A percentile compares a stretch with the other conserved stretches of the same genome.
These are phyloP conservation scores for Cryptococcus hybrid DNA, from an alignment of 1,284 basidiomycete species.

Conservation along the genomic window DNA sequence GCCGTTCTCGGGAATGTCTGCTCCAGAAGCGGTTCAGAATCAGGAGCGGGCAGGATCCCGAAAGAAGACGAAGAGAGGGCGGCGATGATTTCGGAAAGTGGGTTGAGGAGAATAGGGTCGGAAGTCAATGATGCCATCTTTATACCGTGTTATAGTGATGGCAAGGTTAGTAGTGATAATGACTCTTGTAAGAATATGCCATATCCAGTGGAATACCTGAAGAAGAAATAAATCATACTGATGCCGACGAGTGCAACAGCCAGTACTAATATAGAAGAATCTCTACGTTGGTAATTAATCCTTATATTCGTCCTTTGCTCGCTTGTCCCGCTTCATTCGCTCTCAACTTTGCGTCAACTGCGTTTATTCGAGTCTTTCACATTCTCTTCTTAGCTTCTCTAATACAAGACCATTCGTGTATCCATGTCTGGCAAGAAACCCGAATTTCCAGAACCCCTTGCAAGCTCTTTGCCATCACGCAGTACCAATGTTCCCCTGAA, in stretches of 20 bases:
- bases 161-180: background rate
- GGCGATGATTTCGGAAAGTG: constrained; percentile 30
- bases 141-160: background rate
- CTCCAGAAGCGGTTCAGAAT: constrained; percentile 16
- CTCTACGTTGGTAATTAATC: no score
- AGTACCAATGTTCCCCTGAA: constrained; percentile 35
- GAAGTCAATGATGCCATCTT: background rate
- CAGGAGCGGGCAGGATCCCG: constrained; percentile 11
- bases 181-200: background rate
- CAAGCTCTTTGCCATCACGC: constrained; percentile 31
- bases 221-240: background rate
- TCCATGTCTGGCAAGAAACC: background rate
- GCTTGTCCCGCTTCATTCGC: no score
- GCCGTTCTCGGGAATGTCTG: constrained; percentile 28
- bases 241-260: no score
- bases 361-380: no score
- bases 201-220: background rate
- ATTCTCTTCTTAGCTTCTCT: background rate
- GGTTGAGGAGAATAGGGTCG: constrained; percentile 36
- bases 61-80: constrained; percentile 34
- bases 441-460: constrained; percentile 17
- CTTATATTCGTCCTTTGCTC: no score
- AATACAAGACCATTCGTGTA: background rate
- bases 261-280: no score
- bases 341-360: background rate